A percentile compares a stretch with the other conserved stretches of the same genome.
phyloP scores from a whole-genome alignment of 2,329 filamentous ascomycete genomes.

The Trichophyton equinum region DNA sequence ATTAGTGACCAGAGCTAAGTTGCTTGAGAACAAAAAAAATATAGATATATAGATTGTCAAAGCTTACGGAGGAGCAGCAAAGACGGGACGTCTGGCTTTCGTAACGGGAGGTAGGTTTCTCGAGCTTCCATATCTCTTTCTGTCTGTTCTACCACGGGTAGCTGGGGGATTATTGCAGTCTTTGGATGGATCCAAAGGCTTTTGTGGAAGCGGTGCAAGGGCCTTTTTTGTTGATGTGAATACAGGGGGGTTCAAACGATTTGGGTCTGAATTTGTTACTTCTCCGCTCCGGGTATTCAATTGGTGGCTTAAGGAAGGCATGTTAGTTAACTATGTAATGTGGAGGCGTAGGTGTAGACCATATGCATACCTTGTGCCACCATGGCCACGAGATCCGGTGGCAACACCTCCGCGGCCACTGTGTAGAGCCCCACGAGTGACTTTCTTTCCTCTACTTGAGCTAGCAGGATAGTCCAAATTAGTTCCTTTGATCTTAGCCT shows the following conservation, averaged over 20 bases:
- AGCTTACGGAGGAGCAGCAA: conserved; percentile 9
- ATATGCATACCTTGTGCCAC: not conserved
- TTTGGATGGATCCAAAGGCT: conserved; percentile 7
- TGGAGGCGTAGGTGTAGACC: not conserved
- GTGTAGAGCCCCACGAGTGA: not conserved
- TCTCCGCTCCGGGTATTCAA: not conserved
- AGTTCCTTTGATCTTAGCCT: not conserved
- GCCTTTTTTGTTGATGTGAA: not conserved
- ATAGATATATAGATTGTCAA: not conserved
- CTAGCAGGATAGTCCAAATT: not conserved
- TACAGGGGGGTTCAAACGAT: not conserved
- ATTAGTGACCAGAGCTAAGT: conserved; percentile 5
- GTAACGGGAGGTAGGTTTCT: not conserved
- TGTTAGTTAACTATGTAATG: not conserved
- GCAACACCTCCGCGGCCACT: conserved; percentile 19
- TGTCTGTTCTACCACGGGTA: not conserved
- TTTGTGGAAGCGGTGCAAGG: not conserved
- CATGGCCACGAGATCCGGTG: conserved; percentile 16
- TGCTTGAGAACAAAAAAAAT: not conserved
- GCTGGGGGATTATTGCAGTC: conserved; percentile 8
- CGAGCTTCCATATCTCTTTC: not conserved
- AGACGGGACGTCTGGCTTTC: conserved; percentile 9
- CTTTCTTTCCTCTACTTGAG: not conserved
- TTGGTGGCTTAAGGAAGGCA: not conserved
- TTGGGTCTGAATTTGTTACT: not conserved